A percentile compares a stretch with the other conserved stretches of the same genome.
Evolutionary conservation across 257 asterid species (phyloP).

Genomic region (Eustoma russellianum): DNA sequence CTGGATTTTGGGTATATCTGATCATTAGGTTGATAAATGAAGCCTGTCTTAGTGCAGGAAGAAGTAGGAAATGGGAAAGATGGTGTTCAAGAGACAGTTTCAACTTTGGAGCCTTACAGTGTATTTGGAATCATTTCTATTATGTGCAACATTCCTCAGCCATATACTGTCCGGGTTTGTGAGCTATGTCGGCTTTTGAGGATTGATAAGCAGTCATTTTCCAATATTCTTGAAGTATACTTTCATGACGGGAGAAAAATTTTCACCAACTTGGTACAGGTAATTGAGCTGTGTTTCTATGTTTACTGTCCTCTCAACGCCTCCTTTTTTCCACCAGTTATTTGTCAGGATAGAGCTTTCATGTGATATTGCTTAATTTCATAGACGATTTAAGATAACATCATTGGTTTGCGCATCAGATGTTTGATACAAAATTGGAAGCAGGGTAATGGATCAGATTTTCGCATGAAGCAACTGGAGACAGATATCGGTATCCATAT

Average conservation of each 20-base stretch:
- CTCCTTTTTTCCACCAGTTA: neutral
- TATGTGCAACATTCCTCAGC: slow-evolving; percentile 47
- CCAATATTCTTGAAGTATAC: slow-evolving; percentile 29
- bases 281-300: neutral
- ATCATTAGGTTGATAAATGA: no score
- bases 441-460: slow-evolving; percentile 45
- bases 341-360: neutral
- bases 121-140: slow-evolving; percentile 47
- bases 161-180: slow-evolving; percentile 32
- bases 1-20: neutral
- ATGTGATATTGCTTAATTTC: neutral
- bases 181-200: slow-evolving; percentile 48
- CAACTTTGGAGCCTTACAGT: slow-evolving; percentile 22
- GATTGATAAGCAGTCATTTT: slow-evolving; percentile 42
- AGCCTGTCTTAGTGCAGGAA: slow-evolving; percentile 25
- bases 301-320: neutral
- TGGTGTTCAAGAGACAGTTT: slow-evolving; percentile 21
- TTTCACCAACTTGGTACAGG: slow-evolving; percentile 52
- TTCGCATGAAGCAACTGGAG: slow-evolving; percentile 35
- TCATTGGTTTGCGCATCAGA: neutral
- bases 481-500: slow-evolving; percentile 35
- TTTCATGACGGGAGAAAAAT: slow-evolving; percentile 45
- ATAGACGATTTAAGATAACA: neutral
- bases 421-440: neutral
- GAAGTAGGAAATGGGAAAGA: slow-evolving; percentile 36